phyloP scores from a whole-genome alignment of 139 green algal genomes.

The Closterium sp. region DNA sequence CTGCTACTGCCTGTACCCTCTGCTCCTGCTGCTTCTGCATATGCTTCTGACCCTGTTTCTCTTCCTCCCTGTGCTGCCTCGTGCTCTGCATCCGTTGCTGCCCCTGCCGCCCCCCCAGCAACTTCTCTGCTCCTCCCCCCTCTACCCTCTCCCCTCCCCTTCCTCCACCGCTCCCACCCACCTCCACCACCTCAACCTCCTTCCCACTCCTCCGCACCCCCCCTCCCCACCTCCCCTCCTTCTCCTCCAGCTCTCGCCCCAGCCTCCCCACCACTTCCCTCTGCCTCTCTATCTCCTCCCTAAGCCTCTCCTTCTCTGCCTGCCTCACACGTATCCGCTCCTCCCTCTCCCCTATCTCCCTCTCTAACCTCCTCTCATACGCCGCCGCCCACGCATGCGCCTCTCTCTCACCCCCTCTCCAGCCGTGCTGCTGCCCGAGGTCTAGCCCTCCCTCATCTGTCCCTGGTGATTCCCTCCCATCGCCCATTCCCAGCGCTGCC shows the following conservation, averaged over 20 bases:
- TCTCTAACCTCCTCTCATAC: background rate
- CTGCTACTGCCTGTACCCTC: no score
- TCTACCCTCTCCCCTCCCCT: background rate
- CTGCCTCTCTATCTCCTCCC: background rate
- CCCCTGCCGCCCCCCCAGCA: background rate
- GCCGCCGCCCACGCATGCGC: background rate
- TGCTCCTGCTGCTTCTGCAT: background rate
- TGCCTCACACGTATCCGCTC: background rate
- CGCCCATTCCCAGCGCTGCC: no score
- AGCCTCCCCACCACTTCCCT: background rate
- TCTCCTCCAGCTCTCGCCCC: background rate
- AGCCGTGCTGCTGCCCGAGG: no score
- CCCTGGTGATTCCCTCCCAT: no score
- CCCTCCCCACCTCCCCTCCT: no score
- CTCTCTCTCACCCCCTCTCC: background rate
- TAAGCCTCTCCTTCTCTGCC: background rate
- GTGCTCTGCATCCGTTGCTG: background rate
- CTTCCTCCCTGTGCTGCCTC: background rate
- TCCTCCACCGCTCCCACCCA: no score
- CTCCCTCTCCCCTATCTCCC: background rate
- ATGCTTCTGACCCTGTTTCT: background rate
- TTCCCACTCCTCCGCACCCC: background rate
- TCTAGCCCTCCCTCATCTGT: no score
- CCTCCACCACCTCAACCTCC: background rate
- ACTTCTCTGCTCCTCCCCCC: background rate